These are phyloP conservation scores for Chaetomium strumarium DNA, from an alignment of 2,329 filamentous ascomycete species.

Conservation along the genomic window DNA sequence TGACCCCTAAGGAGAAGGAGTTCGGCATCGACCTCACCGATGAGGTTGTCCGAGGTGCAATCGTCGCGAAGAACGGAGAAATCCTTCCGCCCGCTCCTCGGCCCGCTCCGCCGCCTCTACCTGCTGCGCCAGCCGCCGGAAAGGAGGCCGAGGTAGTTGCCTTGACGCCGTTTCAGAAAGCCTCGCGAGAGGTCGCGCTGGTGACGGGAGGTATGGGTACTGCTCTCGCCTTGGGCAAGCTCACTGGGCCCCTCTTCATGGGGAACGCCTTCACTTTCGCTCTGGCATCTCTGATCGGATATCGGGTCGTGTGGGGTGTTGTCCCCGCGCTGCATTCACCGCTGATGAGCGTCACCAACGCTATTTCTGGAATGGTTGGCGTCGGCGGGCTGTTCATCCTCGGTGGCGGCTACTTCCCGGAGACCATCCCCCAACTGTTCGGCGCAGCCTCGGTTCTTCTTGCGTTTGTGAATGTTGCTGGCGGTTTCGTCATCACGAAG, in stretches of 20 bases:
- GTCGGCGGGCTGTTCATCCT: constrained; percentile 85
- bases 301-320: constrained; percentile 85
- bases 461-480: constrained; percentile 82
- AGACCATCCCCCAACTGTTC: constrained; percentile 71
- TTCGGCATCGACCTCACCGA: constrained; percentile 77
- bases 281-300: constrained; percentile 78
- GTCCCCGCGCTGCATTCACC: constrained; percentile 78
- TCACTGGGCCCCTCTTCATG: constrained; percentile 82
- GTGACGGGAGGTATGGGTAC: constrained; percentile 74
- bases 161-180: constrained; percentile 77
- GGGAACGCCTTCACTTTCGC: constrained; percentile 79
- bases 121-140: constrained; percentile 46
- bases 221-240: constrained; percentile 69
- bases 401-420: constrained; percentile 71
- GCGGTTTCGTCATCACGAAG: constrained; percentile 87
- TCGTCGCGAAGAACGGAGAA: constrained; percentile 73
- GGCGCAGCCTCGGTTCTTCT: constrained; percentile 76
- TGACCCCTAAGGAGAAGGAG: constrained; percentile 68
- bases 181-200: constrained; percentile 65
- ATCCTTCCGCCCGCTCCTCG: constrained; percentile 71
- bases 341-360: constrained; percentile 89
- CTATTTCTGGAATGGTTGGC: constrained; percentile 86
- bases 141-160: constrained; percentile 56
- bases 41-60: constrained; percentile 79
- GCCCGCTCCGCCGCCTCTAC: constrained; percentile 53